phyloP scores from a whole-genome alignment of 2,329 filamentous ascomycete species.

The Penicillium sp. region DNA sequence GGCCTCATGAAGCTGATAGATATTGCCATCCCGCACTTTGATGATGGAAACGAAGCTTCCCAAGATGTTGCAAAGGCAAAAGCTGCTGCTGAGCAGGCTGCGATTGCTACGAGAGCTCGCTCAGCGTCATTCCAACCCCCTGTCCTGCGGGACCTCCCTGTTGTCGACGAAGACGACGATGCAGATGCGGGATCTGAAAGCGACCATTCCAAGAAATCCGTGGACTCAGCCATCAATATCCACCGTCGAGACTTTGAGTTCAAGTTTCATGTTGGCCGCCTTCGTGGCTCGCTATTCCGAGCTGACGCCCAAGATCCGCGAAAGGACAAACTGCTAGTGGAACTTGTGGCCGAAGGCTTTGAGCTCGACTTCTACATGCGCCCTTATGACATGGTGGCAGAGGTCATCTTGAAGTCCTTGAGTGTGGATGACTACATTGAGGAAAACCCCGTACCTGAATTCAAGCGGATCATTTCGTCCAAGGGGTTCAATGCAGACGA shows the following conservation, averaged over 20 bases:
- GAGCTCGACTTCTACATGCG: constrained; percentile 84
- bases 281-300: constrained; percentile 89
- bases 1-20: constrained; percentile 94
- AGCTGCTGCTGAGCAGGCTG: constrained; percentile 33
- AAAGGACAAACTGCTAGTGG: constrained; percentile 80
- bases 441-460: constrained; percentile 79
- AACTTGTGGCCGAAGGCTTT: constrained; percentile 88
- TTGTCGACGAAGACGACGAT: constrained; percentile 69
- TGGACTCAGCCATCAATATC: constrained; percentile 63
- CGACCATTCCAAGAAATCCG: constrained; percentile 56
- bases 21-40: constrained; percentile 86
- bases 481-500: constrained; percentile 71
- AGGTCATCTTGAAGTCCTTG: constrained; percentile 83
- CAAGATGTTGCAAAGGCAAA: constrained; percentile 36
- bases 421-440: constrained; percentile 94
- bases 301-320: constrained; percentile 77
- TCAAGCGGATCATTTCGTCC: constrained; percentile 96
- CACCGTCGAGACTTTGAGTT: constrained; percentile 94
- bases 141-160: constrained; percentile 71
- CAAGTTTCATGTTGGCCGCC: constrained; percentile 90
- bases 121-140: constrained; percentile 76
- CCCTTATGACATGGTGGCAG: constrained; percentile 88
- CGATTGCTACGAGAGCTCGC: constrained; percentile 49
- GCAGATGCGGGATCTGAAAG: constrained; percentile 64
- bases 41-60: constrained; percentile 48